Evolutionary conservation across 306 rosid species (phyloP), one percentile per base, ranked within the genome.

Genomic region (Arachis stenosperma): DNA sequence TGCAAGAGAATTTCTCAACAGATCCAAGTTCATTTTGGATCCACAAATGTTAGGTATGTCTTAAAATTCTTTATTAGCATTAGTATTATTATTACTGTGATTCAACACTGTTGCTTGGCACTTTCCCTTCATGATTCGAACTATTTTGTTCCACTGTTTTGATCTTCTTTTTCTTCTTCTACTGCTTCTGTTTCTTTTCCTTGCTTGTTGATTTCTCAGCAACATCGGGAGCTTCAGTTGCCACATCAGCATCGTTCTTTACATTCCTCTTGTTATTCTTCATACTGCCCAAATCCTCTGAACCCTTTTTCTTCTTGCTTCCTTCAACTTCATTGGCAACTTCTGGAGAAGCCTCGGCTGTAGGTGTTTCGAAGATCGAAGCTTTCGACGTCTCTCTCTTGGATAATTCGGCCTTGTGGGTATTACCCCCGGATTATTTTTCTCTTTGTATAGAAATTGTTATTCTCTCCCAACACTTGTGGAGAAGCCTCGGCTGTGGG

Each of bases 361-460:
- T 82, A 57, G 53, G 58, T 4, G 71, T 39, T 80, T 61, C 44
- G 53, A 79, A 68, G 90, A 57, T 6, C 74, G 70, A 61, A 68
- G 9, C 66, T 88, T 81, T 76, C 97, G 78, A 42, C 79, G 91
- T 42, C 36, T 90, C 90, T 51, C 98, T 69, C 90, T 94, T 94
- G n/a, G 97, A 81, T 33, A 94, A 84, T 75, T n/a, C n/a, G n/a
- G n/a, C n/a, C n/a, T n/a, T n/a, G n/a, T n/a, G n/a, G n/a, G n/a
- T n/a, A n/a, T n/a, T n/a, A n/a, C n/a, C n/a, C n/a, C n/a, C n/a
- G n/a, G n/a, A n/a, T n/a, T n/a, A n/a, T n/a, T n/a, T n/a, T n/a
- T n/a, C n/a, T n/a, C n/a, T n/a, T n/a, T n/a, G n/a, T n/a, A n/a
- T n/a, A n/a, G n/a, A n/a, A n/a, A n/a, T n/a, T n/a, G n/a, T n/a